Evolutionary conservation across 257 asterid genomes (phyloP).

Genomic region (Lavandula angustifolia): DNA sequence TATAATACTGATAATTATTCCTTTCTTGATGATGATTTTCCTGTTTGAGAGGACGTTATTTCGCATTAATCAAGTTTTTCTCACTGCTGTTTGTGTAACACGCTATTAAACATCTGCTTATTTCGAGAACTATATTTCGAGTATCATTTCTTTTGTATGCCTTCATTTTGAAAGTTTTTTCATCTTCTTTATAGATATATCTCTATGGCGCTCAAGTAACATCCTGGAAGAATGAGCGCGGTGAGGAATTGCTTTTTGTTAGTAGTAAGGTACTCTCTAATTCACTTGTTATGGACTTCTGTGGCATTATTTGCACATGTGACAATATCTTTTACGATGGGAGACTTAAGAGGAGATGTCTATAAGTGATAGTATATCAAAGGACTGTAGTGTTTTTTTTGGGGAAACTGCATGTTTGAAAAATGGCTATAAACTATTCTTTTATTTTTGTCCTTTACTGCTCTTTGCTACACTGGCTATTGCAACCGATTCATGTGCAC

Average conservation of each 20-base stretch:
- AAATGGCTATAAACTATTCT: not conserved
- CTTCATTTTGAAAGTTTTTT: conserved; percentile 12
- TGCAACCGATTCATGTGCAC: conserved; percentile 7
- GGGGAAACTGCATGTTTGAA: not conserved
- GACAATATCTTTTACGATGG: conserved; percentile 9
- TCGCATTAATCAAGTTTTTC: not conserved
- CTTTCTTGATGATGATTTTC: conserved; percentile 9
- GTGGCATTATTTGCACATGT: conserved; percentile 22
- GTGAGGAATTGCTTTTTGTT: conserved; percentile 88
- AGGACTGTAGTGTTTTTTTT: not conserved
- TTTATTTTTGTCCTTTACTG: not conserved
- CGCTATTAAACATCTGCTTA: conserved; percentile 5
- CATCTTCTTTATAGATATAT: conserved; percentile 51
- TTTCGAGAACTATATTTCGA: not conserved
- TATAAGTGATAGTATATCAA: not conserved
- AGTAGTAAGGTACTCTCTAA: conserved; percentile 70
- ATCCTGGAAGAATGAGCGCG: conserved; percentile 91
- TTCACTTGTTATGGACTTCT: not conserved
- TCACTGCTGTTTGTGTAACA: not conserved
- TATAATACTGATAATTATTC: not conserved
- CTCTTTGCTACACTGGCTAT: conserved; percentile 1
- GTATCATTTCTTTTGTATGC: not conserved
- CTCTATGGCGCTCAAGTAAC: conserved; percentile 83
- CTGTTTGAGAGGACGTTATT: conserved; percentile 11
- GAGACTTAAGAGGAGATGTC: conserved; percentile 2